Percentiles rank a stretch among this genome's conserved stretches.
Conservation (phyloP, 768 basidiomycete species). For the Suillus discolor region DNA sequence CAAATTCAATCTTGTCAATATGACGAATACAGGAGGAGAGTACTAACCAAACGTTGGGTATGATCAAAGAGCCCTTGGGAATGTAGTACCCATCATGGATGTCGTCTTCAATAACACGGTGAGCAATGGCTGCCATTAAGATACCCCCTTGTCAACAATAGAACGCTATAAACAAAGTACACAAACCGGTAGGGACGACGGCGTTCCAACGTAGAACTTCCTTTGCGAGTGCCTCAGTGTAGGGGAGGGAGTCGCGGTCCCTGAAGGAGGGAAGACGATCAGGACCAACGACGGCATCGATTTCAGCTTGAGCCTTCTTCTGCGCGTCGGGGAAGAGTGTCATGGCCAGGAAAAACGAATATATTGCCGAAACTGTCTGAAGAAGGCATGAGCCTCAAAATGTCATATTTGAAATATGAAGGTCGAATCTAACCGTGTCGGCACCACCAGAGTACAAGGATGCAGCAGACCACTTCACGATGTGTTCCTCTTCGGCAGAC, state of each 20-base stretch:
- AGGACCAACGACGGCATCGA: constrained; percentile 59
- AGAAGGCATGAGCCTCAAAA: not conserved
- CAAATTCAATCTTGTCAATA: not conserved
- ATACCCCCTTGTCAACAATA: constrained; percentile 36
- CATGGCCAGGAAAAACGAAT: constrained; percentile 5
- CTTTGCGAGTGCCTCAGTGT: constrained; percentile 59
- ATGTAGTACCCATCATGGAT: constrained; percentile 64
- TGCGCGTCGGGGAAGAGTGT: constrained; percentile 42
- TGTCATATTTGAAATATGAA: not conserved
- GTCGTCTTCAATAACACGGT: constrained; percentile 59
- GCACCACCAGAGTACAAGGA: constrained; percentile 31
- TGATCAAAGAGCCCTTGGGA: constrained; percentile 44
- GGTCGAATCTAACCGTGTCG: not conserved
- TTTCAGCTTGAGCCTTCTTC: constrained; percentile 63
- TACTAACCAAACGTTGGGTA: constrained; percentile 27
- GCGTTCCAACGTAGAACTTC: constrained; percentile 54
- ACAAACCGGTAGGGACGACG: constrained; percentile 41
- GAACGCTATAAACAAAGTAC: constrained; percentile 35
- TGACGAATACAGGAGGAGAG: constrained; percentile 7
- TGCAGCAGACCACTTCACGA: constrained; percentile 63
- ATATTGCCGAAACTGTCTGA: constrained; percentile 17
- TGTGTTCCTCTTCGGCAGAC: constrained; percentile 55
- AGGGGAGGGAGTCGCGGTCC: constrained; percentile 63
- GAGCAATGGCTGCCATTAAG: constrained; percentile 37
- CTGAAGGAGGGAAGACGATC: constrained; percentile 62